Evolutionary conservation across 2,329 filamentous ascomycete genomes (phyloP), one percentile per base, ranked within the genome.

Genomic region (Microdochium nivale): DNA sequence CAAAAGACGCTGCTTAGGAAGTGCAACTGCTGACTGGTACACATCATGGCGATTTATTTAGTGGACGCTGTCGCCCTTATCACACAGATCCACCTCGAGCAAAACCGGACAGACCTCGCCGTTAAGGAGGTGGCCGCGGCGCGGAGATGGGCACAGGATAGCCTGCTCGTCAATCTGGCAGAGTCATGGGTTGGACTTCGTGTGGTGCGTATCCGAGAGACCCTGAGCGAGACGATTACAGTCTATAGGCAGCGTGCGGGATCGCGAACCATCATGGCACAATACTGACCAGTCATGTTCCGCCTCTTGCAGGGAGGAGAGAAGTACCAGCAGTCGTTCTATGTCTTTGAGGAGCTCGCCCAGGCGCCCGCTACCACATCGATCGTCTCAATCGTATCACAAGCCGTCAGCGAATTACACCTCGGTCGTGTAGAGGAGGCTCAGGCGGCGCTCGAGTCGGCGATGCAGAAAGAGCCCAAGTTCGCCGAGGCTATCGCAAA

Each of bases 281-380:
- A n/a, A n/a, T n/a, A 23, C 23, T 25, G 16, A 47, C 23, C 23
- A 23, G 19, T 16, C 13, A 40, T 55, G 58, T 63, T 70, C 57
- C 73, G 53, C 25, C 37, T 30, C 32, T 7, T 51, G 25, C 55
- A 95, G 87, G 92, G 92, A 64, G 91, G 91, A 59, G 90, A 96
- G 60, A 94, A 90, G 68, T 97, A 97, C 71, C 94, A 97, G 65
- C 88, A 94, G 65, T 86, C 92, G 19, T 97, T 95, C 71, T 97
- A 99, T 76, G 92, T 97, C 55, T 97, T 90, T 64, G 92, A 97
- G 71, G 94, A 99, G 70, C 81, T 97, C 48, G 92, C 94, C 3
- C 89, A 95, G 65, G 86, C 88, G 25, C 86, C 90, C 2, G 84
- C 88, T 30, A 90, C 88, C 19, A 84, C 89, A 48, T 88, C 88